phyloP scores from a whole-genome alignment of 2,329 filamentous ascomycete genomes.

The Cryphonectria nitschkei region DNA sequence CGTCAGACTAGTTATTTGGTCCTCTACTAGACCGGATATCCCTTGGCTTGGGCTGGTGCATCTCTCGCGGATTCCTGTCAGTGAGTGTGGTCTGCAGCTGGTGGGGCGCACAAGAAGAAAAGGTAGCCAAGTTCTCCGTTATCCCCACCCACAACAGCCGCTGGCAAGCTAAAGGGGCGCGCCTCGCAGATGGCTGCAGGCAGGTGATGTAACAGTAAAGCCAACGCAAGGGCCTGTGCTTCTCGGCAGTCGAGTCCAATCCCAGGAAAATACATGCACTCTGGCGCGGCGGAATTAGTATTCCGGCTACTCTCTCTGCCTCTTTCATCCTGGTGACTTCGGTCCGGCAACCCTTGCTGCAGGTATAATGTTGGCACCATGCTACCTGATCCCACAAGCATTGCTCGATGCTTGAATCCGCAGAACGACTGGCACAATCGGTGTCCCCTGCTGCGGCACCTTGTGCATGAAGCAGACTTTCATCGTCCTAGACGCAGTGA shows the following conservation, averaged over 20 bases:
- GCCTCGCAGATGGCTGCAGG: neutral
- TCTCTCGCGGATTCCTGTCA: neutral
- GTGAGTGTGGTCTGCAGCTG: neutral
- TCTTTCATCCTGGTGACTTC: constrained; percentile 9
- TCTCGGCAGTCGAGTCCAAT: neutral
- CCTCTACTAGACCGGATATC: neutral
- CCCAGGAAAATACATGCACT: neutral
- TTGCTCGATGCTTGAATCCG: neutral
- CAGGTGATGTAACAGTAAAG: neutral
- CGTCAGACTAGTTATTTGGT: neutral
- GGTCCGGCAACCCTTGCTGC: constrained; percentile 7
- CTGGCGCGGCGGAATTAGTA: constrained; percentile 12
- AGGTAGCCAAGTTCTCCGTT: constrained; percentile 5
- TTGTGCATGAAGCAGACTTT: neutral
- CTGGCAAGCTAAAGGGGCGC: neutral
- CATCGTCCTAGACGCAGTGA: neutral
- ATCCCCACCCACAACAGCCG: constrained; percentile 3
- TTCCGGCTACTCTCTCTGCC: constrained; percentile 9
- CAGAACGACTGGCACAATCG: no score
- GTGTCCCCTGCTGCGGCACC: neutral
- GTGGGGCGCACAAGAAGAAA: constrained; percentile 7
- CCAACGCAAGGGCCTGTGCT: neutral
- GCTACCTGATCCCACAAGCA: neutral
- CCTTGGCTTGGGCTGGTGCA: neutral
- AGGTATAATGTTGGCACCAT: neutral